A percentile compares a stretch with the other conserved stretches of the same genome.
These are phyloP conservation scores for Dactylellina drechsleri DNA, from an alignment of 2,329 filamentous ascomycete species.

Conservation along the genomic window DNA sequence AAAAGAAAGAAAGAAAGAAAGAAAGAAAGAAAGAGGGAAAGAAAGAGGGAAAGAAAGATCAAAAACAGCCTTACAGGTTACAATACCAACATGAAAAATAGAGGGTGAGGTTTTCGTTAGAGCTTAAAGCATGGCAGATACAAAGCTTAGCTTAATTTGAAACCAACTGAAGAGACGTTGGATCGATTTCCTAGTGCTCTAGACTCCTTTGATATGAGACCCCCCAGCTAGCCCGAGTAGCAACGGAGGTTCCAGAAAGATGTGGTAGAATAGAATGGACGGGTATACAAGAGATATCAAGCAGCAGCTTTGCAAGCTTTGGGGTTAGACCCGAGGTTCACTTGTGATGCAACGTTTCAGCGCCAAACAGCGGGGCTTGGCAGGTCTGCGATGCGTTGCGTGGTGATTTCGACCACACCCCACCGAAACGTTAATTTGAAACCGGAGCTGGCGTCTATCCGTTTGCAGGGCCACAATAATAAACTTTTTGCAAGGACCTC, in stretches of 20 bases:
- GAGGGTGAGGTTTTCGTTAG: too few relatives aligned
- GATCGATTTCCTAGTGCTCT: too few relatives aligned
- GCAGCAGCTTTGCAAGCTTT: not conserved
- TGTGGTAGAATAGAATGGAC: not conserved
- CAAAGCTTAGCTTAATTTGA: too few relatives aligned
- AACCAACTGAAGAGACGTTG: too few relatives aligned
- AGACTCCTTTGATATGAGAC: too few relatives aligned
- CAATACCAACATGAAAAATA: not conserved
- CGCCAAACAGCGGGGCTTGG: constrained; percentile 5
- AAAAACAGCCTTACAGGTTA: not conserved
- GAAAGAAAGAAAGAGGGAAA: not conserved
- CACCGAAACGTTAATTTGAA: constrained; percentile 39
- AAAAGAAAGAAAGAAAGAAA: not conserved
- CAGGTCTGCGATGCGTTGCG: constrained; percentile 30
- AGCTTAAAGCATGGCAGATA: too few relatives aligned
- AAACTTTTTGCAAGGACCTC: constrained; percentile 22
- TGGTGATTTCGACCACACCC: constrained; percentile 41
- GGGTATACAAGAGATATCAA: too few relatives aligned
- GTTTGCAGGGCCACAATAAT: constrained; percentile 30
- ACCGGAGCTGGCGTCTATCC: constrained; percentile 13
- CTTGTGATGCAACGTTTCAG: constrained; percentile 20
- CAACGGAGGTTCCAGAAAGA: not conserved
- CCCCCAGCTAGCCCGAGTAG: too few relatives aligned
- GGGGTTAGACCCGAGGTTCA: not conserved
- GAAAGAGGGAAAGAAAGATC: not conserved